Percentiles rank a stretch among this genome's conserved stretches.
Conservation (phyloP, 768 basidiomycete species). For the Trametes villosa region DNA sequence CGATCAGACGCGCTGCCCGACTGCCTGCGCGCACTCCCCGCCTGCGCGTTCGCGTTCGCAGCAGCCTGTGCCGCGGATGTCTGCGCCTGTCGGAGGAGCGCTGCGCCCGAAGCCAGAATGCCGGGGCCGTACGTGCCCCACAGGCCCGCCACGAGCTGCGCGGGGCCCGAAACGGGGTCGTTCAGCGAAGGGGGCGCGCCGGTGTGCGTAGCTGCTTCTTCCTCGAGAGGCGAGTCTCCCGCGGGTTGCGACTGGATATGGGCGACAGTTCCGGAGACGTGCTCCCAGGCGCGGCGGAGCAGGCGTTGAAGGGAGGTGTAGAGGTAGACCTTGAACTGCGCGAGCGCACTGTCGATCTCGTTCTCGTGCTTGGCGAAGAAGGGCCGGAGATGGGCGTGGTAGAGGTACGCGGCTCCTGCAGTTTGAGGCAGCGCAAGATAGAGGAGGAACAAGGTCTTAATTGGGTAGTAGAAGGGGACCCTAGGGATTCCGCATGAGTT, state of each 20-base stretch:
- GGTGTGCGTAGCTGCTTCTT: conserved; percentile 30
- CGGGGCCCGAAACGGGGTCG: conserved; percentile 65
- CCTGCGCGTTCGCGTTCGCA: conserved; percentile 14
- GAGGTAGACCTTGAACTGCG: conserved; percentile 58
- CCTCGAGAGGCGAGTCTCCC: conserved; percentile 24
- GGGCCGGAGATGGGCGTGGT: conserved; percentile 77
- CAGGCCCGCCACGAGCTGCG: conserved; percentile 64
- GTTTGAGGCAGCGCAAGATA: conserved; percentile 92
- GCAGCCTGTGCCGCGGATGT: conserved; percentile 41
- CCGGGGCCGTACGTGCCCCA: conserved; percentile 83
- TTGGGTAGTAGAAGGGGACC: conserved; percentile 86
- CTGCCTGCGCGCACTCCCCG: conserved; percentile 3
- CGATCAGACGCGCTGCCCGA: conserved; percentile 45
- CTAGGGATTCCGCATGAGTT: conserved; percentile 42
- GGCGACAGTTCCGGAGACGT: conserved; percentile 53
- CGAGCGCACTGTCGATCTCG: conserved; percentile 83
- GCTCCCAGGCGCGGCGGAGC: conserved; percentile 67
- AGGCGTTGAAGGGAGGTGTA: conserved; percentile 71
- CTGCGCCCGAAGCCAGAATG: conserved; percentile 69
- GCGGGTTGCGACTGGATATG: conserved; percentile 40
- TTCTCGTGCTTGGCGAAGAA: conserved; percentile 82
- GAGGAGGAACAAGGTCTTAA: conserved; percentile 85
- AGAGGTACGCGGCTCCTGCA: conserved; percentile 85
- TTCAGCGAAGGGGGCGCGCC: conserved; percentile 50
- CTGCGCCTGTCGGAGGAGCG: conserved; percentile 58